Evolutionary conservation across 2,329 filamentous ascomycete genomes (phyloP).

Genomic region (Diaporthe nobilis): DNA sequence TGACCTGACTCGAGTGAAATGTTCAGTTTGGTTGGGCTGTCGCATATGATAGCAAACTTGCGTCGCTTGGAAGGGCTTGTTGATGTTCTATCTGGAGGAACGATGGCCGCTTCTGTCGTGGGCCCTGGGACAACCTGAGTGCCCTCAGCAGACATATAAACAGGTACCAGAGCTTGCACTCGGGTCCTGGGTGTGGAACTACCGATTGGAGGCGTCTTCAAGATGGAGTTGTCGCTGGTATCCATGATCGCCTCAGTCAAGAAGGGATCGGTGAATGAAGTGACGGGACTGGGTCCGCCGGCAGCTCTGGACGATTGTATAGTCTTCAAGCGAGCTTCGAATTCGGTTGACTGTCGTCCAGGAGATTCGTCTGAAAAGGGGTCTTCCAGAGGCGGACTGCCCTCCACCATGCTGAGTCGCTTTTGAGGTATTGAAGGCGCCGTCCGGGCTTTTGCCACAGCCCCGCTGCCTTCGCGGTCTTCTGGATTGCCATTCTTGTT

Average conservation of each 20-base stretch:
- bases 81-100: not conserved
- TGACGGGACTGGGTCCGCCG: not conserved
- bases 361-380: slow-evolving; percentile 43
- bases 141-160: not conserved
- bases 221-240: slow-evolving; percentile 42
- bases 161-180: not conserved
- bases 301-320: slow-evolving; percentile 4
- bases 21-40: not conserved
- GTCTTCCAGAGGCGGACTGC: slow-evolving; percentile 41
- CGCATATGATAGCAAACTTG: not conserved
- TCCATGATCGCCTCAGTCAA: slow-evolving; percentile 50
- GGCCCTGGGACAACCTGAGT: not conserved
- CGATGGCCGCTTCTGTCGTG: not conserved
- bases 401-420: slow-evolving; percentile 48
- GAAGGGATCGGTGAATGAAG: slow-evolving; percentile 48
- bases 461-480: slow-evolving; percentile 53
- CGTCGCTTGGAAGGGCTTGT: not conserved
- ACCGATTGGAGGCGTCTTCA: slow-evolving; percentile 43
- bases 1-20: not conserved
- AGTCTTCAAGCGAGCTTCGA: slow-evolving; percentile 43
- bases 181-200: slow-evolving; percentile 44
- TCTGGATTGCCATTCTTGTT: slow-evolving; percentile 54
- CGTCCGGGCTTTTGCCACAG: slow-evolving; percentile 44
- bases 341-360: slow-evolving; percentile 38
- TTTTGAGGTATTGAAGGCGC: slow-evolving; percentile 41